Evolutionary conservation across 1,284 basidiomycete species (phyloP).

Genomic region (Ustilago nuda): DNA sequence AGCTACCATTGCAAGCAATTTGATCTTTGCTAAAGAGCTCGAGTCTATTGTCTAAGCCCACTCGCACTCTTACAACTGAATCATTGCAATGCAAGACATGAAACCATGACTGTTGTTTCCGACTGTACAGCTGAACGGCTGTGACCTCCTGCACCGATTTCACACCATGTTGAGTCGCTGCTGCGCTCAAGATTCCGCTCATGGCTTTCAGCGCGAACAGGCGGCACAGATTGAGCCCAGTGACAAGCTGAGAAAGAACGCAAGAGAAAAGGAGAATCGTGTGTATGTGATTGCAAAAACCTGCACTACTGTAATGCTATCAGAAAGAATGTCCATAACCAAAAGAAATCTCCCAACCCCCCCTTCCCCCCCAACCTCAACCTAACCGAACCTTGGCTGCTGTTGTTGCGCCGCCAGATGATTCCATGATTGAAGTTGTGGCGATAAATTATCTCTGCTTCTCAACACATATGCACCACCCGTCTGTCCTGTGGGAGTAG

Average conservation of each 20-base stretch:
- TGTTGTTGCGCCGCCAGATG: not conserved
- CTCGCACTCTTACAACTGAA: not conserved
- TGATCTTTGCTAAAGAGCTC: slow-evolving; percentile 67
- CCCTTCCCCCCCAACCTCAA: too few relatives aligned
- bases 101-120: too few relatives aligned
- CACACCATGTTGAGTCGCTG: too few relatives aligned
- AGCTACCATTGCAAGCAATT: slow-evolving; percentile 63
- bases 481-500: slow-evolving; percentile 15
- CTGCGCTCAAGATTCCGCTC: too few relatives aligned
- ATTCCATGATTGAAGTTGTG: not conserved
- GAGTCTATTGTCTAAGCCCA: slow-evolving; percentile 64
- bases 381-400: not conserved
- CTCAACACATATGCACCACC: not conserved
- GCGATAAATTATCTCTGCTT: not conserved
- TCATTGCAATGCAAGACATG: too few relatives aligned
- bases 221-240: too few relatives aligned
- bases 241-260: too few relatives aligned
- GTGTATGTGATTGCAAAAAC: not conserved
- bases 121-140: too few relatives aligned
- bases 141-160: too few relatives aligned
- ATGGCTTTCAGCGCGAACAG: too few relatives aligned
- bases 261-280: not conserved
- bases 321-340: not conserved
- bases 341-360: not conserved
- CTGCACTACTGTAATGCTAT: not conserved